These are phyloP conservation scores for Rhodotorula toruloides DNA, from an alignment of 768 basidiomycete species.

Conservation along the genomic window DNA sequence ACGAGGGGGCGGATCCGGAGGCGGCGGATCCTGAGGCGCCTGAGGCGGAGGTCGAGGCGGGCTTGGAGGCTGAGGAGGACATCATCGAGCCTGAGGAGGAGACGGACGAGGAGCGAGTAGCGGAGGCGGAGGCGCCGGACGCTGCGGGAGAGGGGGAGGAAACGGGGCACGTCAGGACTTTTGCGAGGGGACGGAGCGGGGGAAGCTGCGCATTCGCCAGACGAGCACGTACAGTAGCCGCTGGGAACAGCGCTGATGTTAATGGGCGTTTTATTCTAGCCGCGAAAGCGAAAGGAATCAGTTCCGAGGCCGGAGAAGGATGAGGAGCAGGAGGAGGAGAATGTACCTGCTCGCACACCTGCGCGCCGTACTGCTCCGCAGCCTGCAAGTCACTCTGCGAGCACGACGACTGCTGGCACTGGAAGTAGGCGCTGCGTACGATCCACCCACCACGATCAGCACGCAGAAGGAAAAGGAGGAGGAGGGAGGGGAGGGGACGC, in stretches of 20 bases:
- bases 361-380: slow-evolving; percentile 23
- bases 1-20: neutral
- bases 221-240: slow-evolving; percentile 9
- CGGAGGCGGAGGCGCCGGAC: neutral
- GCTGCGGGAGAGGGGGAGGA: neutral
- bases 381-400: slow-evolving; percentile 1
- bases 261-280: slow-evolving; percentile 23
- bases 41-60: neutral
- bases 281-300: neutral
- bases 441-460: neutral
- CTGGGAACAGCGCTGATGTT: slow-evolving; percentile 11
- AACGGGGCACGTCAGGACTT: no score
- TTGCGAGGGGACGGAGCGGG: neutral
- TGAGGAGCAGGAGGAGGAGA: no score
- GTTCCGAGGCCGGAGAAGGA: no score
- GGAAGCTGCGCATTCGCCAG: neutral
- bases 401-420: slow-evolving; percentile 29
- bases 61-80: neutral
- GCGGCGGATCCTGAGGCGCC: neutral
- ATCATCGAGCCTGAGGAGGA: neutral
- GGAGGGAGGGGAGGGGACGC: neutral
- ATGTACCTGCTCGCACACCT: neutral
- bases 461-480: neutral
- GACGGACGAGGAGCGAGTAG: neutral
- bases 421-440: slow-evolving; percentile 2